Conservation (phyloP, 2,329 filamentous ascomycete species). For the Curvularia hawaiiensis region DNA sequence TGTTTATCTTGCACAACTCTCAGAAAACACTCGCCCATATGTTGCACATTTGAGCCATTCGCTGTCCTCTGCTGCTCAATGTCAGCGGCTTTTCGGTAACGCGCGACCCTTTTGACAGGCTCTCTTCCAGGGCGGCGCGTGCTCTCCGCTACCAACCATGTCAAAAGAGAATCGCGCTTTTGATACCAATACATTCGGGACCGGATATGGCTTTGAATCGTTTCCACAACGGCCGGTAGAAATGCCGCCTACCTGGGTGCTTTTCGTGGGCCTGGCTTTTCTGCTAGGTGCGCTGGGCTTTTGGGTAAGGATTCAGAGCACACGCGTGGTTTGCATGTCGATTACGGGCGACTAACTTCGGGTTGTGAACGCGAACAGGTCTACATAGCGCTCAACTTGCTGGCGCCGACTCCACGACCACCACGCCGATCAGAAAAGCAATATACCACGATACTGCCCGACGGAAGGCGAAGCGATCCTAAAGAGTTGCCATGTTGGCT, state of each 20-base stretch:
- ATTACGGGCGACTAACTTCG: slow-evolving; percentile 3
- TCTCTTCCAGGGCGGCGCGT: neutral
- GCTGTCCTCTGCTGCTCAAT: slow-evolving; percentile 16
- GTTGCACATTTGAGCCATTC: neutral
- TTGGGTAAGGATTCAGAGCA: slow-evolving; percentile 30
- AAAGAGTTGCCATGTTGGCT: slow-evolving; percentile 83
- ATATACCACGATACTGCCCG: slow-evolving; percentile 75
- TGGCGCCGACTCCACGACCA: slow-evolving; percentile 80
- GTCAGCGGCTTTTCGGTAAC: slow-evolving; percentile 29
- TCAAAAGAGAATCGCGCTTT: slow-evolving; percentile 34
- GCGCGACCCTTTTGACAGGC: slow-evolving; percentile 10
- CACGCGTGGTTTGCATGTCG: neutral
- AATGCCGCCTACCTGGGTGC: slow-evolving; percentile 42
- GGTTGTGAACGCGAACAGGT: slow-evolving; percentile 53
- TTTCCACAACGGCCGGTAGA: slow-evolving; percentile 27
- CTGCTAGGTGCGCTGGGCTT: slow-evolving; percentile 32
- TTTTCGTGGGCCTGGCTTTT: slow-evolving; percentile 34
- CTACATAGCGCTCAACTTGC: slow-evolving; percentile 70
- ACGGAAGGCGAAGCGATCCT: slow-evolving; percentile 61
- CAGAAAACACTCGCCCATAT: neutral
- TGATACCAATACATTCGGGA: slow-evolving; percentile 27
- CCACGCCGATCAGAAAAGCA: slow-evolving; percentile 80
- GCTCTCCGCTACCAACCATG: slow-evolving; percentile 19
- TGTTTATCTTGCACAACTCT: neutral
- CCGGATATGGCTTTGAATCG: slow-evolving; percentile 38